Base-by-base conservation (phyloP, 345 rosid species). In the Diplotaxis tenuifolia region DNA sequence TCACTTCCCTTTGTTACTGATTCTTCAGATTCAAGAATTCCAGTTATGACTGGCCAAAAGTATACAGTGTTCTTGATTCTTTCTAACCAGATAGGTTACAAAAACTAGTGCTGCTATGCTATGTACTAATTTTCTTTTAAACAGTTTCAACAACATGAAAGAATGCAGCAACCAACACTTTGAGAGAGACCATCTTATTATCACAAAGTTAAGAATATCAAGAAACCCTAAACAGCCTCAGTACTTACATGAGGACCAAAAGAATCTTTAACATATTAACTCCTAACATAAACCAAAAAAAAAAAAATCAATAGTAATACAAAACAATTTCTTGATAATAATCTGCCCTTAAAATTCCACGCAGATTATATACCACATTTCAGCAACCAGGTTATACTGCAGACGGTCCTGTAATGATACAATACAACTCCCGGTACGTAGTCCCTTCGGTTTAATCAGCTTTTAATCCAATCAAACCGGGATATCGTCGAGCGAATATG, bases 401-500 rank as follows among this genome's bases (percentile, higher is more conserved):
- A 34, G 61, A 66, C 58, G 12, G 53, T 22, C 54, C 55, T 74
- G 78, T 59, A 74, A 18, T 65, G 62, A 49, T 65, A 76, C 62
- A 71, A 58, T 57, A 76, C 80, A 70, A 64, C 59, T 47, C 31
- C 74, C 40, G 62, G 29, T 27, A 18, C 4, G 28, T 31, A 16
- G 45, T 69, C 29, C 56, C 34, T 54, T 22, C 47, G 59, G 70
- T 27, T 68, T 36, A 25, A 59, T 14, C 62, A 38, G 58, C 22
- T 36, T 22, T 74, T 66, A 4, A 25, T 50, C 56, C 31, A 54
- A 62, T 76, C 71, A 91, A 57, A 85, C 96, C 0, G 86, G 90
- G 71, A 91, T 87, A 67, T 91, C 82, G 70, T 83, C 93, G 75
- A 89, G 75, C 29, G 89, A 72, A 82, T 80, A 88, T 19, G 90